Evolutionary conservation across 164 flowering plant species (phyloP).

Genomic region (Litsea cubeba): DNA sequence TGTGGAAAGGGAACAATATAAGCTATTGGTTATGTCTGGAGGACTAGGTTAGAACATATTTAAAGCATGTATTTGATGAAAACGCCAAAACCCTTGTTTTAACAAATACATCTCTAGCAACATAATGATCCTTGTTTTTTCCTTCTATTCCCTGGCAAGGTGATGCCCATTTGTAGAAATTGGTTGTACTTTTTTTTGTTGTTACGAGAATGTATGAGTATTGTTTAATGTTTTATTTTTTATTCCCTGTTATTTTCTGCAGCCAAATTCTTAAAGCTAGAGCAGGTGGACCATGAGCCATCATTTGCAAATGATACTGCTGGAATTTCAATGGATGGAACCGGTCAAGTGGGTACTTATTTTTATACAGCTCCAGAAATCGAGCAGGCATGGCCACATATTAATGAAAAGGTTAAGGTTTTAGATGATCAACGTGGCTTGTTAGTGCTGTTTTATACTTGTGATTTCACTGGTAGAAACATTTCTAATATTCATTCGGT

Average conservation of each 20-base stretch:
- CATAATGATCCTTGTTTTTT: no score
- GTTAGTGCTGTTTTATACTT: conserved; percentile 5
- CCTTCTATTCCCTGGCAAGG: no score
- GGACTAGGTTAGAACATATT: no score
- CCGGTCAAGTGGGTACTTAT: conserved; percentile 95
- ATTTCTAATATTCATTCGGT: no score
- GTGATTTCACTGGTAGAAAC: background rate
- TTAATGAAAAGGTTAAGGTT: conserved; percentile 78
- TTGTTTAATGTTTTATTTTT: background rate
- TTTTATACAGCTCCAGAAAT: conserved; percentile 98
- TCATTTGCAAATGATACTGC: conserved; percentile 46
- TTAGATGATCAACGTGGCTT: conserved; percentile 1
- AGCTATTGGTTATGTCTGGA: no score
- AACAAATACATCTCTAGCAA: no score
- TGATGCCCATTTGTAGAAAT: no score
- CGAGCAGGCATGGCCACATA: conserved; percentile 98
- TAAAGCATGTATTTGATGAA: no score
- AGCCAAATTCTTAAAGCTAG: conserved; percentile 94
- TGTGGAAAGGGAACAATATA: no score
- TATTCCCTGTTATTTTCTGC: conserved; percentile 12
- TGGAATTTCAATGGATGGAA: conserved; percentile 81
- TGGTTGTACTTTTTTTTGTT: no score
- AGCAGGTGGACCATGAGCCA: conserved; percentile 84
- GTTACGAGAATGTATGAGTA: no score
- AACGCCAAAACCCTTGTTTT: no score